Evolutionary conservation across 495 filamentous ascomycete genomes (phyloP), one percentile per base, ranked within the genome.

Genomic region (Xylaria venustula): DNA sequence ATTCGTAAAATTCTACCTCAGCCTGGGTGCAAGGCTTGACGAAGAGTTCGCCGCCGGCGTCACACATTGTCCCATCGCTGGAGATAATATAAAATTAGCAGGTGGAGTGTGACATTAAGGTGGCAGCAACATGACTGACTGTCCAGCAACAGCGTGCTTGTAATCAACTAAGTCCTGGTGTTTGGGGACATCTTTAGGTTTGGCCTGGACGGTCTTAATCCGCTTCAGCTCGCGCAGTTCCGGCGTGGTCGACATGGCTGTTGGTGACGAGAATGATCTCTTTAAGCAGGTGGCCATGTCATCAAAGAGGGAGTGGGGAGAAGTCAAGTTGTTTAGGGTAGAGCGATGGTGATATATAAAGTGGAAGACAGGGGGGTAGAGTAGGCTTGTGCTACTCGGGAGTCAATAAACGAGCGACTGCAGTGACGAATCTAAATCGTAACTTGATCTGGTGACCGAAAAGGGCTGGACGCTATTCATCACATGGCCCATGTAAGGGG

Each of bases 1-100:
- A 85, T 74, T 97, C 87, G 83, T 99, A 99, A 77, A 99, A 99
- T 25, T 86, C 84, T 59, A 97, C 85, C 76, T 99, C 94, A 58
- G 85, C 83, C 42, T 83, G 73, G 7, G 91, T 96, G 75, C 94
- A 97, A 28, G 94, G 94, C 75, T 99, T 99, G 72, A 97, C 90
- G 69, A 99, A 88, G 17, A 97, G 79, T 57, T 89, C 83, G 67
- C 94, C 94, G 50, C 90, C 88, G 54, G 81, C 76, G 67, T 96
- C 92, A 70, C 88, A 92, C 62, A 96, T 86, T 45, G 96, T 92
- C 64, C 94, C 94, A 46, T 94, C 93, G 75, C 93, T 98, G 73
- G 60, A n/a, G n/a, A 32, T 19, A 51, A 48, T 22, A 47, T 56
- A 54, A 50, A 47, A 37, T 55, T 20, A 65, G 64, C 32, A 47